Percentiles rank a stretch among this genome's conserved stretches.
Conservation (phyloP, 2,329 filamentous ascomycete species). For the Aspergillus sp. region DNA sequence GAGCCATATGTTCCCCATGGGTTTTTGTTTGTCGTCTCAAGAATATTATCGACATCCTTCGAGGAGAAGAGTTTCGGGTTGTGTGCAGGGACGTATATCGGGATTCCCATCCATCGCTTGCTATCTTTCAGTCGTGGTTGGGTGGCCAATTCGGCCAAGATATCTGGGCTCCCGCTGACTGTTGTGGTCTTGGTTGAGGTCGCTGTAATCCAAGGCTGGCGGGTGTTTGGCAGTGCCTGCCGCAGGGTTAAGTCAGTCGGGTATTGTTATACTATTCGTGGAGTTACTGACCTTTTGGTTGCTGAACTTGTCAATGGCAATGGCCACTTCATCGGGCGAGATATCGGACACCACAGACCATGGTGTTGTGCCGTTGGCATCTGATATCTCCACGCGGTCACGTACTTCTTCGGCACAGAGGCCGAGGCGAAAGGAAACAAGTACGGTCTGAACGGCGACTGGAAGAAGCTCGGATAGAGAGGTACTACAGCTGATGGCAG, state of each 20-base stretch:
- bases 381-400: not conserved
- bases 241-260: not conserved
- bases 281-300: not conserved
- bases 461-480: slow-evolving; percentile 34
- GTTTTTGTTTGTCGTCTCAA: not conserved
- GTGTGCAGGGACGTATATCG: slow-evolving; percentile 3
- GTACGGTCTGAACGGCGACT: slow-evolving; percentile 35
- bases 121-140: not conserved
- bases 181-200: not conserved
- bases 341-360: slow-evolving; percentile 1
- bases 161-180: not conserved
- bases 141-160: not conserved
- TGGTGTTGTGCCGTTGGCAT: not conserved
- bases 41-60: not conserved
- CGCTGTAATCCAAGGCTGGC: not conserved
- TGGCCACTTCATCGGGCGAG: not conserved
- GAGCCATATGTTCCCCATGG: not conserved
- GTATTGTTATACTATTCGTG: not conserved
- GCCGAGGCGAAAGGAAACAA: slow-evolving; percentile 36
- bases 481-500: slow-evolving; percentile 30
- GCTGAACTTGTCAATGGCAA: not conserved
- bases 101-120: slow-evolving; percentile 1
- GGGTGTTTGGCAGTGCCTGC: not conserved
- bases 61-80: not conserved
- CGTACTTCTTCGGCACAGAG: slow-evolving; percentile 4